Evolutionary conservation across 306 rosid species (phyloP).

Genomic region (Cucumis melo): DNA sequence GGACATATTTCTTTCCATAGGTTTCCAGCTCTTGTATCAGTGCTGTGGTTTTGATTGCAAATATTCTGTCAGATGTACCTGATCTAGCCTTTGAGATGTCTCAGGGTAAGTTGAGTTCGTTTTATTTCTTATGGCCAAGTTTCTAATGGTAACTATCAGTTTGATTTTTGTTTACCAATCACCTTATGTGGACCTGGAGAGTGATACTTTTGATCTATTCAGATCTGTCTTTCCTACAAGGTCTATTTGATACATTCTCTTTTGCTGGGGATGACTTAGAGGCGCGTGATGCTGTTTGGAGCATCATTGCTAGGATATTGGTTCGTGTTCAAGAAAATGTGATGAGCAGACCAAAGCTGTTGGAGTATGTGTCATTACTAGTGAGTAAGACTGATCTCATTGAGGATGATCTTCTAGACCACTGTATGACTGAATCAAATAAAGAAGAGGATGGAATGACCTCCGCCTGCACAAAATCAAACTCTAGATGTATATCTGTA

Average conservation of each 20-base stretch:
- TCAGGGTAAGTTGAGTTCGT: slow-evolving; percentile 31
- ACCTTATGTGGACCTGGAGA: not conserved
- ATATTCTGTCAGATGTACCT: slow-evolving; percentile 59
- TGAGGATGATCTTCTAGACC: slow-evolving; percentile 78
- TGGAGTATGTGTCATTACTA: slow-evolving; percentile 38
- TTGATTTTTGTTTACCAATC: not conserved
- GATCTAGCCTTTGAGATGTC: slow-evolving; percentile 41
- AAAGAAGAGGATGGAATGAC: slow-evolving; percentile 16
- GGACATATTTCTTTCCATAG: slow-evolving; percentile 22
- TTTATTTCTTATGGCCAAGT: slow-evolving; percentile 7
- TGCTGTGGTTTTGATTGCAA: slow-evolving; percentile 71
- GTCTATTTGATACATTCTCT: slow-evolving; percentile 77
- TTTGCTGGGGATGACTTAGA: slow-evolving; percentile 70
- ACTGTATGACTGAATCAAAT: slow-evolving; percentile 20
- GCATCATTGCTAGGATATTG: slow-evolving; percentile 47
- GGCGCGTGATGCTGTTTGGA: slow-evolving; percentile 87
- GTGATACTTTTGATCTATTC: slow-evolving; percentile 19
- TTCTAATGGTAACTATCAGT: not conserved
- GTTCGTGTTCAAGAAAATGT: slow-evolving; percentile 43
- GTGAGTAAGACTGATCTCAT: slow-evolving; percentile 55
- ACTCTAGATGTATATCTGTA: slow-evolving; percentile 61
- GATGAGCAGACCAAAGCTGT: slow-evolving; percentile 38
- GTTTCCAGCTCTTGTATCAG: slow-evolving; percentile 75
- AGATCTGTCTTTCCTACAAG: slow-evolving; percentile 56
- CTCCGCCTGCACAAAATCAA: slow-evolving; percentile 18